These are phyloP conservation scores for Volvox africanus DNA, from an alignment of 139 green algal species.

Conservation along the genomic window DNA sequence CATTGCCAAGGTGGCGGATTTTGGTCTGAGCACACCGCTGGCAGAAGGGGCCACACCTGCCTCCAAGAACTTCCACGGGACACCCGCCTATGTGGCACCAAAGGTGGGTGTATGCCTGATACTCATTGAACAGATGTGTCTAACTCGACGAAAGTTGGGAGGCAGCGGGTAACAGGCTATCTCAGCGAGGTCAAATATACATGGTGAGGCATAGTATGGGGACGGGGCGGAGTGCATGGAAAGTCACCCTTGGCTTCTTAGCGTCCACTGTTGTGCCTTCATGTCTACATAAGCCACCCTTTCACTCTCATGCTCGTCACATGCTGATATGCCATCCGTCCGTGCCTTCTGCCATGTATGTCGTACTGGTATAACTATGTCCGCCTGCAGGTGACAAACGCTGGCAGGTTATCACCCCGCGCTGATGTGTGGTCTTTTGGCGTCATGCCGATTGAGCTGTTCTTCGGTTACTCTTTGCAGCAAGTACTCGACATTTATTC, in stretches of 20 bases:
- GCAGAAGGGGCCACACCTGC: constrained; percentile 7
- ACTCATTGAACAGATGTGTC: no score
- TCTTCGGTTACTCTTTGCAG: not conserved
- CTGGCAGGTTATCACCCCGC: not conserved
- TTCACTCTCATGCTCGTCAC: no score
- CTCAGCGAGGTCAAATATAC: no score
- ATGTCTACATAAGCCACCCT: not conserved
- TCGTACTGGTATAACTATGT: not conserved
- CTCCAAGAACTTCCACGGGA: not conserved
- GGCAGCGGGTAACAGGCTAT: no score
- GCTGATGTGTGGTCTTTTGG: constrained; percentile 18
- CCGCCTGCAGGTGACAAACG: not conserved
- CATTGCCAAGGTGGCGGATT: constrained; percentile 22
- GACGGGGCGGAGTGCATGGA: no score
- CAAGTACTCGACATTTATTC: not conserved
- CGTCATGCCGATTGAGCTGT: not conserved
- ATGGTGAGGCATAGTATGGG: not conserved
- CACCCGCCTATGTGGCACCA: not conserved
- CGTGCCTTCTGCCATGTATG: not conserved
- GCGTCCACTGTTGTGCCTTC: not conserved
- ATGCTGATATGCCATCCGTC: not conserved
- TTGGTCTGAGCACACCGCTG: constrained; percentile 19
- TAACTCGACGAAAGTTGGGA: no score
- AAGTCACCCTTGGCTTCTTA: not conserved
- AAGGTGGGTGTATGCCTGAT: not conserved